These are phyloP conservation scores for Takashimella koratensis DNA, from an alignment of 1,284 basidiomycete genomes.

Conservation along the genomic window DNA sequence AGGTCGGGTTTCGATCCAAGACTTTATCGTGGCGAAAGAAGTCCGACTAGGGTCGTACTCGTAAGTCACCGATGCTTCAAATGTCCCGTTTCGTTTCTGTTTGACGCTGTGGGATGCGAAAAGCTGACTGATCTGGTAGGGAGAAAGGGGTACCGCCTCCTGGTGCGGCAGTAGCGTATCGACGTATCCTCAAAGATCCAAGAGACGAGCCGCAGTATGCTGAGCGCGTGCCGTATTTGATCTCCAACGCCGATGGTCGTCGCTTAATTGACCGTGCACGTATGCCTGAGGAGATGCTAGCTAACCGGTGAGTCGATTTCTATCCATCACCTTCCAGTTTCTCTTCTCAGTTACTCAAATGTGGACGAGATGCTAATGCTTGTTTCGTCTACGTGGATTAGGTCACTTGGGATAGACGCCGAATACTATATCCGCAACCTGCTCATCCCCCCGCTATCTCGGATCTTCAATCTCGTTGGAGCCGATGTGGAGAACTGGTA, in stretches of 20 bases:
- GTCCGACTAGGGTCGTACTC: constrained; percentile 88
- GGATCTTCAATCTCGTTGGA: constrained; percentile 88
- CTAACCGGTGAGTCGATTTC: constrained; percentile 57
- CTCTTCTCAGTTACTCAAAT: too few relatives aligned
- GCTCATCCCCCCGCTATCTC: constrained; percentile 81
- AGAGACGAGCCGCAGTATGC: constrained; percentile 85
- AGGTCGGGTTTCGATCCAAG: constrained; percentile 74
- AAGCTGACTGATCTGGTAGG: constrained; percentile 51
- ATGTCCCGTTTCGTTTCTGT: neutral
- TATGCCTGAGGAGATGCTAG: constrained; percentile 71
- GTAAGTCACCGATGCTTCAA: constrained; percentile 48
- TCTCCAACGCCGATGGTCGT: constrained; percentile 64
- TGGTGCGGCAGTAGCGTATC: constrained; percentile 80
- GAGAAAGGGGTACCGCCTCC: constrained; percentile 83
- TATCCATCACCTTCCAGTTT: too few relatives aligned
- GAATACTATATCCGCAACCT: constrained; percentile 87
- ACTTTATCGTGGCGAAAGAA: constrained; percentile 93
- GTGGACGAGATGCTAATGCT: too few relatives aligned
- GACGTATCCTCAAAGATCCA: constrained; percentile 69
- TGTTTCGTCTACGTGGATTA: too few relatives aligned
- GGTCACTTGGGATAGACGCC: constrained; percentile 67
- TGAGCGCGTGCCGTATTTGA: constrained; percentile 89
- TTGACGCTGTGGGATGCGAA: too few relatives aligned
- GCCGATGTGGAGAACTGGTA: constrained; percentile 87
- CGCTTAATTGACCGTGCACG: constrained; percentile 78